Evolutionary conservation across 495 filamentous ascomycete species (phyloP).

Genomic region (Letharia lupina): DNA sequence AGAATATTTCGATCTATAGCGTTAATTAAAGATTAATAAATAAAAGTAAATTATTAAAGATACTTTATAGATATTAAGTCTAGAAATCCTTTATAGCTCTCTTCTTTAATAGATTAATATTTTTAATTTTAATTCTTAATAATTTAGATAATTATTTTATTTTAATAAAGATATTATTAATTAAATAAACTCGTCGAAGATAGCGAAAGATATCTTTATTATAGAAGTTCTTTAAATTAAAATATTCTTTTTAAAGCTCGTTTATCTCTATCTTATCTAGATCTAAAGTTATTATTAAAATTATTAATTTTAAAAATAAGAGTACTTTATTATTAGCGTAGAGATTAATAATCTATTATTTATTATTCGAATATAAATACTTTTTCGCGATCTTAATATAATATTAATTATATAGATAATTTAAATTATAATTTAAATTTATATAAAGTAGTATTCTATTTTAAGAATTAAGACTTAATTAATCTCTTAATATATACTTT

Average conservation of each 20-base stretch:
- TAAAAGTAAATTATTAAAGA: no score
- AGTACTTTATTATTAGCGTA: no score
- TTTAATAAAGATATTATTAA: not conserved
- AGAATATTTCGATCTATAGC: no score
- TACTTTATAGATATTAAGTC: not conserved
- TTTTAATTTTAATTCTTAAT: not conserved
- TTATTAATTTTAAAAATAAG: no score
- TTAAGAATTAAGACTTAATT: not conserved
- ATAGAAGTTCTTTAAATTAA: not conserved
- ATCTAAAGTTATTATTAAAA: not conserved
- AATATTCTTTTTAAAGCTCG: not conserved
- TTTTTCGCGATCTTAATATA: no score
- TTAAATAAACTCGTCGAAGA: not conserved
- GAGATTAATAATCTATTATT: no score
- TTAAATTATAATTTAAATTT: no score
- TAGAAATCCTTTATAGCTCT: not conserved
- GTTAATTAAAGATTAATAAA: no score
- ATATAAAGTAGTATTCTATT: not conserved
- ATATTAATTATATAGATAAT: no score
- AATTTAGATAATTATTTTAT: not conserved
- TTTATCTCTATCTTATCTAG: not conserved
- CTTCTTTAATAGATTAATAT: not conserved
- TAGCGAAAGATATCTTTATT: not conserved
- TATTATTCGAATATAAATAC: no score
- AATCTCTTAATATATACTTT: not conserved